Conservation (phyloP, 2,329 filamentous ascomycete species). For the Fusarium aywerte region DNA sequence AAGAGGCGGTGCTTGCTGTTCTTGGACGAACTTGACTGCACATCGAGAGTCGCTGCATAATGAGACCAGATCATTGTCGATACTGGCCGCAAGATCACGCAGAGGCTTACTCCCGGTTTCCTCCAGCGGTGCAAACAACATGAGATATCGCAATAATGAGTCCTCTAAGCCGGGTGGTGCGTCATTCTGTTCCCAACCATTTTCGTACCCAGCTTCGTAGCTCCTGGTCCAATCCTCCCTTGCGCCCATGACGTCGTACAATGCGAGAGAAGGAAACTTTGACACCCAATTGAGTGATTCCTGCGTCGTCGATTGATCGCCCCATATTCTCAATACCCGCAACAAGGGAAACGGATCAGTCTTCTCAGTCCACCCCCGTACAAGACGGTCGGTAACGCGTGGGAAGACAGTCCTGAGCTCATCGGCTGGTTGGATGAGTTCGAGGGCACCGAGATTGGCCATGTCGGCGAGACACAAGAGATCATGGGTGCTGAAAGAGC, state of each 20-base stretch:
- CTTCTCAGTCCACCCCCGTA: conserved; percentile 58
- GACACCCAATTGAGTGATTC: conserved; percentile 55
- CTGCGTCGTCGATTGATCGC: conserved; percentile 53
- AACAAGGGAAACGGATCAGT: conserved; percentile 58
- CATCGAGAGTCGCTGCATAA: conserved; percentile 50
- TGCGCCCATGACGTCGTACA: conserved; percentile 57
- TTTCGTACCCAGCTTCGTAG: conserved; percentile 36
- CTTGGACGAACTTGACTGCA: conserved; percentile 49
- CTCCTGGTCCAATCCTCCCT: conserved; percentile 52
- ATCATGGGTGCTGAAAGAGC: conserved; percentile 52
- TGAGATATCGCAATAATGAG: conserved; percentile 51
- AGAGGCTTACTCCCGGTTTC: conserved; percentile 39
- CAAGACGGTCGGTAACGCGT: conserved; percentile 57
- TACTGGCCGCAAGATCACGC: conserved; percentile 47
- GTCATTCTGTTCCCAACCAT: conserved; percentile 52
- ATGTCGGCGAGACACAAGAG: conserved; percentile 55
- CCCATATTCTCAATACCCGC: conserved; percentile 59
- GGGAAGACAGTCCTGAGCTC: conserved; percentile 48
- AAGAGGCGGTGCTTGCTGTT: conserved; percentile 48
- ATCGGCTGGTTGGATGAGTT: conserved; percentile 56
- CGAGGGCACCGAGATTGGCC: conserved; percentile 60
- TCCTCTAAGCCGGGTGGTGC: conserved; percentile 44
- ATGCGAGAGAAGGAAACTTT: conserved; percentile 56
- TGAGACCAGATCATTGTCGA: conserved; percentile 52
- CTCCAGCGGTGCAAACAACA: conserved; percentile 50